Evolutionary conservation across 2,329 filamentous ascomycete species (phyloP), one percentile per base, ranked within the genome.

Genomic region (Phyllosticta capitalensis): DNA sequence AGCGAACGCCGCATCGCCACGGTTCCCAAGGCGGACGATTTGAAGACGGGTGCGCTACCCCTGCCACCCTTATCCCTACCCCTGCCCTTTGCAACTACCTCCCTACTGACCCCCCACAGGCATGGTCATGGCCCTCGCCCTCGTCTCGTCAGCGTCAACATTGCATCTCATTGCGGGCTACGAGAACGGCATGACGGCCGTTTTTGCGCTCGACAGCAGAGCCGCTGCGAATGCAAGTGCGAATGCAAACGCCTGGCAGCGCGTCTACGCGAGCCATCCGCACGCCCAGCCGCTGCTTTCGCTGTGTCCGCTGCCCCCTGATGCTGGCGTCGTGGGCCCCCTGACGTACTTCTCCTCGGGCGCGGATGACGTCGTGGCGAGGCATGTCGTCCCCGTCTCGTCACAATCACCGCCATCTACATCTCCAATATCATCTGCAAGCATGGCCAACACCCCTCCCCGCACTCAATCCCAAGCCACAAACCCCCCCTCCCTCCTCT

Each of bases 201-300:
- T 90, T 0, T 84, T 86, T 64, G 75, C 80, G 28, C 81, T 85
- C 49, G 71, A 73, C 30, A 3, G 24, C 24, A 7, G 4, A 3
- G 24, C 24, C 24, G 38, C 38, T 4, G 4, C 38, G 38, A n/a
- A n/a, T n/a, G 38, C 24, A 26, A 26, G 24, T 7, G 71, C 69
- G 56, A 63, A 70, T 65, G 70, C 74, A 54, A 69, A 76, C 50
- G 71, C 67, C 60, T 67, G 52, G 79, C 69, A 78, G 28, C 77
- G 74, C 45, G 64, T 84, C 2, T 95, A 95, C 71, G 77, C 79
- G 19, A 78, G 81, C 17, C 83, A 86, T 65, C 76, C 84, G 9
- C 92, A 95, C 70, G 81, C 81, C 0, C 91, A 96, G 65, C 92
- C 92, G 0, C 78, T 96, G 12, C 77, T 97, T 1, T 95, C 92